These are phyloP conservation scores for Vitis hybrid DNA, from an alignment of 177 flowering plant species.

Conservation along the genomic window DNA sequence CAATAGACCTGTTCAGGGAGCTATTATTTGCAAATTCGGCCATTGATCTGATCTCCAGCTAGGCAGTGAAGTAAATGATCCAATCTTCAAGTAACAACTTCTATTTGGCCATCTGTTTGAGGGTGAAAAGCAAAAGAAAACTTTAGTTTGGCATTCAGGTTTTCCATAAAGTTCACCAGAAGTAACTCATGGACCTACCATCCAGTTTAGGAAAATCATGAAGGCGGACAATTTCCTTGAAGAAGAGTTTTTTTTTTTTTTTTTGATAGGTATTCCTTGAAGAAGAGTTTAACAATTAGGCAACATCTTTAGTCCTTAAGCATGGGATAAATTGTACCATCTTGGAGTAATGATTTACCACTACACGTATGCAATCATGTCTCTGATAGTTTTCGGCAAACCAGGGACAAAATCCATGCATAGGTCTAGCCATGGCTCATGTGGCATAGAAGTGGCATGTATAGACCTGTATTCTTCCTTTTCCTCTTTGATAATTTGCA, in stretches of 20 bases:
- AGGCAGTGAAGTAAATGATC: no score
- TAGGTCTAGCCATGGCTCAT: slow-evolving; percentile 3
- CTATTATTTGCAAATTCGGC: slow-evolving; percentile 12
- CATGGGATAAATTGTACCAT: slow-evolving; percentile 17
- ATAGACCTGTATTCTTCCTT: slow-evolving; percentile 12
- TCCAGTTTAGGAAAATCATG: no score
- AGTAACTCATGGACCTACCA: no score
- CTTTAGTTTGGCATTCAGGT: no score
- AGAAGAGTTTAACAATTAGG: neutral
- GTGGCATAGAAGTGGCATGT: slow-evolving; percentile 10
- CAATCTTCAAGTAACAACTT: no score
- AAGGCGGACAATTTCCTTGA: neutral
- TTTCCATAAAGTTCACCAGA: no score
- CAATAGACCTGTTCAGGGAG: neutral
- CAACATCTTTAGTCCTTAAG: slow-evolving; percentile 1
- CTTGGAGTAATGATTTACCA: slow-evolving; percentile 16
- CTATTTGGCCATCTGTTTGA: no score
- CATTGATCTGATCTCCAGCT: neutral
- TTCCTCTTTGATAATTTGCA: neutral
- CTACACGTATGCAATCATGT: slow-evolving; percentile 15
- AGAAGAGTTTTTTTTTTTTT: neutral
- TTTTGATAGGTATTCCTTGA: neutral
- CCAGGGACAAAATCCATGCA: slow-evolving; percentile 19
- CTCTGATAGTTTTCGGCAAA: neutral
- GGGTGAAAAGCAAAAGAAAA: no score